A percentile compares a stretch with the other conserved stretches of the same genome.
These are phyloP conservation scores for Cardamine chenopodiifolia DNA, from an alignment of 345 rosid genomes.

Conservation along the genomic window DNA sequence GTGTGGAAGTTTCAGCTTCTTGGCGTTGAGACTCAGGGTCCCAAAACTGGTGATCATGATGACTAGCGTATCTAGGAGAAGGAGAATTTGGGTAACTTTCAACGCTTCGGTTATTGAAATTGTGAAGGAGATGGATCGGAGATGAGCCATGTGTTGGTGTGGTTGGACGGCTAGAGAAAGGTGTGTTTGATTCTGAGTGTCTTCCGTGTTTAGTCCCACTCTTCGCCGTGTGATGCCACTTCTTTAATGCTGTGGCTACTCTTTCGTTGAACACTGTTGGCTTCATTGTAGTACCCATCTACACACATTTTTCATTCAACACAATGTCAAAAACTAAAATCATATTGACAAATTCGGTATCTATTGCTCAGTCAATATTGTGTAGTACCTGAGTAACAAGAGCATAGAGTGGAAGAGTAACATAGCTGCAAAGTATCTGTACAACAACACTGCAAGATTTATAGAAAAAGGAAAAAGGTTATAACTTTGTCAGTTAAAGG, in stretches of 20 bases:
- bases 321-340: not conserved
- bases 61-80: slow-evolving; percentile 41
- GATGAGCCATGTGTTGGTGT: slow-evolving; percentile 74
- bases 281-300: slow-evolving; percentile 95
- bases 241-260: slow-evolving; percentile 73
- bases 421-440: slow-evolving; percentile 90
- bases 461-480: not conserved
- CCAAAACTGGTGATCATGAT: slow-evolving; percentile 44
- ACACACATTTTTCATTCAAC: slow-evolving; percentile 20
- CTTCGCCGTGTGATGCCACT: slow-evolving; percentile 75
- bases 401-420: slow-evolving; percentile 94
- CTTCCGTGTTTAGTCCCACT: slow-evolving; percentile 58
- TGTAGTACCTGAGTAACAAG: slow-evolving; percentile 80
- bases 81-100: slow-evolving; percentile 54
- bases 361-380: not conserved
- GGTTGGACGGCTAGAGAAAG: slow-evolving; percentile 64
- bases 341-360: not conserved
- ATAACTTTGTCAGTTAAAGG: slow-evolving; percentile 3
- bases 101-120: slow-evolving; percentile 47
- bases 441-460: slow-evolving; percentile 60
- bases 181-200: slow-evolving; percentile 55
- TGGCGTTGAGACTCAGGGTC: slow-evolving; percentile 55
- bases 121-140: slow-evolving; percentile 71
- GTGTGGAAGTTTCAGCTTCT: slow-evolving; percentile 43
- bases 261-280: slow-evolving; percentile 76